These are phyloP conservation scores for Xylaria curta DNA, from an alignment of 495 filamentous ascomycete species.

Conservation along the genomic window DNA sequence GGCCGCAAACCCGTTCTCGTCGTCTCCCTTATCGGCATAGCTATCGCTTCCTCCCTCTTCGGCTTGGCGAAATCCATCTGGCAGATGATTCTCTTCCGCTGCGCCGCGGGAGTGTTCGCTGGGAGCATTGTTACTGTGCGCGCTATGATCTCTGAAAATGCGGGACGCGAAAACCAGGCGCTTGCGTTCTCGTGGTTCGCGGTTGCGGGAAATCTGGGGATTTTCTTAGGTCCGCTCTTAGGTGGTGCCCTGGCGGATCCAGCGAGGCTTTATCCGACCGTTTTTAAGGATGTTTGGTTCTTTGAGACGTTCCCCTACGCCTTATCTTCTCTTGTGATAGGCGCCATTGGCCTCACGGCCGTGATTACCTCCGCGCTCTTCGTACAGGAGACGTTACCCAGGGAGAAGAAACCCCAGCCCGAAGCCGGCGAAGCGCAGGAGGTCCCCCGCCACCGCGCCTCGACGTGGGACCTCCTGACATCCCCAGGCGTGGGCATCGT, in stretches of 20 bases:
- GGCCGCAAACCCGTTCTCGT: not conserved
- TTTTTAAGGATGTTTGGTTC: slow-evolving; percentile 62
- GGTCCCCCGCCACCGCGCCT: slow-evolving; percentile 38
- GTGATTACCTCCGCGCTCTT: slow-evolving; percentile 56
- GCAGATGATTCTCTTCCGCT: not conserved
- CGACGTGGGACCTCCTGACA: slow-evolving; percentile 62
- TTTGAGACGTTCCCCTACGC: slow-evolving; percentile 70
- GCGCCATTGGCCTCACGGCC: slow-evolving; percentile 54
- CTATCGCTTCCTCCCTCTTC: slow-evolving; percentile 17
- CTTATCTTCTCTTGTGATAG: slow-evolving; percentile 63
- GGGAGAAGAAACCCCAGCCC: not conserved
- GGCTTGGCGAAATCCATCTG: slow-evolving; percentile 29
- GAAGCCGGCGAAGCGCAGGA: slow-evolving; percentile 27
- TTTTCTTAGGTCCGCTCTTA: slow-evolving; percentile 69
- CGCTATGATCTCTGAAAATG: slow-evolving; percentile 74
- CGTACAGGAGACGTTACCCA: slow-evolving; percentile 61
- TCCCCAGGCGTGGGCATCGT: slow-evolving; percentile 66
- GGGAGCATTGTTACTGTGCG: slow-evolving; percentile 73
- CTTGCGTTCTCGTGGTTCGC: slow-evolving; percentile 75
- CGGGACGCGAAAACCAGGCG: slow-evolving; percentile 69
- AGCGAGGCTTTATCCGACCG: slow-evolving; percentile 58
- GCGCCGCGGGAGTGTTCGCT: slow-evolving; percentile 70
- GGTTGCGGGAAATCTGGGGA: slow-evolving; percentile 71
- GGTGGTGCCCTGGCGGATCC: slow-evolving; percentile 70
- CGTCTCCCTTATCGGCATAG: not conserved